phyloP scores from a whole-genome alignment of 768 basidiomycete species.

The Tricholoma flavovirens region DNA sequence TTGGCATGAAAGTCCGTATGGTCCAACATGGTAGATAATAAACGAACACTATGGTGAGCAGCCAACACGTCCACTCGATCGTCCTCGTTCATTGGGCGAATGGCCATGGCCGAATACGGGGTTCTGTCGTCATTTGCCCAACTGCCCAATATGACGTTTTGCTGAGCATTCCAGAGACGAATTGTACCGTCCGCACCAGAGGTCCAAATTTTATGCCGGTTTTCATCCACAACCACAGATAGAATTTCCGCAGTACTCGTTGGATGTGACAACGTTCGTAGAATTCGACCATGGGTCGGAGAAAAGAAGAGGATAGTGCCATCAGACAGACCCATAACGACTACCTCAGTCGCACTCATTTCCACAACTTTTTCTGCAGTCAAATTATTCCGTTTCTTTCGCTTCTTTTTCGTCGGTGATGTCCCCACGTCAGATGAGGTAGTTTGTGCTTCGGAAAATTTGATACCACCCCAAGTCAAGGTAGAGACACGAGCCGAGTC shows the following conservation, averaged over 20 bases:
- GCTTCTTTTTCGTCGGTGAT: constrained; percentile 49
- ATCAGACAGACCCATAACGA: constrained; percentile 56
- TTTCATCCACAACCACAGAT: constrained; percentile 34
- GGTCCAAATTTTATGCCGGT: constrained; percentile 41
- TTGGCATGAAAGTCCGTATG: constrained; percentile 25
- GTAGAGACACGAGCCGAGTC: constrained; percentile 51
- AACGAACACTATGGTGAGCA: constrained; percentile 55
- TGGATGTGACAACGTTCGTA: constrained; percentile 51
- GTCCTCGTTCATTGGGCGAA: constrained; percentile 34
- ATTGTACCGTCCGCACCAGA: constrained; percentile 53
- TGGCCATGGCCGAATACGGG: constrained; percentile 48
- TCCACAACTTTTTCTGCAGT: constrained; percentile 19
- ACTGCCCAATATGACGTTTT: constrained; percentile 39
- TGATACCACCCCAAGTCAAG: constrained; percentile 45
- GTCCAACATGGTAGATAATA: constrained; percentile 35
- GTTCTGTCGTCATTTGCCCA: constrained; percentile 56
- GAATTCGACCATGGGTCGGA: constrained; percentile 49
- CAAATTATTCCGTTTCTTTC: constrained; percentile 37
- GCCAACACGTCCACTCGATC: constrained; percentile 43
- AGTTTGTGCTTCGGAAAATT: constrained; percentile 22
- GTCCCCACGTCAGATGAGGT: constrained; percentile 19
- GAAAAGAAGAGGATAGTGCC: constrained; percentile 59
- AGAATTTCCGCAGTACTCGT: constrained; percentile 49
- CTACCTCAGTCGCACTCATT: constrained; percentile 31
- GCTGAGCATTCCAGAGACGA: constrained; percentile 52